Conservation (phyloP, 148 eudicot genomes). For the Hydrangea macrophylla region DNA sequence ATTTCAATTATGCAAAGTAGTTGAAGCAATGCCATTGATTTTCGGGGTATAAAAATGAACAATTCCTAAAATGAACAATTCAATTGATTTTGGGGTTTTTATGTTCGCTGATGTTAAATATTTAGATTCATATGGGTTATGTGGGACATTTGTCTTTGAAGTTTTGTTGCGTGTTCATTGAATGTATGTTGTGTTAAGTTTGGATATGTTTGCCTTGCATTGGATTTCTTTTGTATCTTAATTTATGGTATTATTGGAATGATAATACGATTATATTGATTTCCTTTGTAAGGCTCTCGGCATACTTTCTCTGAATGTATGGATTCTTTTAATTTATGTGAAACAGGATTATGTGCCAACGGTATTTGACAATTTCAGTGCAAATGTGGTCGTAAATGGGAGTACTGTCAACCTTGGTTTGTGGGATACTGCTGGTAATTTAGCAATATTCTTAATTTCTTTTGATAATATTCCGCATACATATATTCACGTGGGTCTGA, state of each 20-base stretch:
- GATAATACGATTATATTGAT: background rate
- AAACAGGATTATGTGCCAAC: slow-evolving; percentile 97
- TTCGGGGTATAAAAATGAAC: background rate
- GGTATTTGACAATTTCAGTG: slow-evolving; percentile 98
- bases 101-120: background rate
- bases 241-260: background rate
- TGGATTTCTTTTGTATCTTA: background rate
- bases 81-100: background rate
- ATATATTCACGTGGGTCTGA: slow-evolving; percentile 4
- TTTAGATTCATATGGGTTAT: background rate
- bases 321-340: slow-evolving; percentile 11
- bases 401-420: slow-evolving; percentile 84
- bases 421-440: slow-evolving; percentile 98
- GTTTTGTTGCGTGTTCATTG: background rate
- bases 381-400: slow-evolving; percentile 94
- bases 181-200: background rate
- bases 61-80: background rate
- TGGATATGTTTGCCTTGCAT: background rate
- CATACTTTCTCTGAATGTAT: background rate
- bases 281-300: background rate
- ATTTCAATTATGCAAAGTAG: background rate
- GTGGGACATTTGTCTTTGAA: background rate
- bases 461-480: background rate
- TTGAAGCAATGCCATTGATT: background rate
- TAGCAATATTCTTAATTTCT: background rate